These are phyloP conservation scores for Didymellaceae sp. DNA, from an alignment of 2,329 filamentous ascomycete species.

Conservation along the genomic window DNA sequence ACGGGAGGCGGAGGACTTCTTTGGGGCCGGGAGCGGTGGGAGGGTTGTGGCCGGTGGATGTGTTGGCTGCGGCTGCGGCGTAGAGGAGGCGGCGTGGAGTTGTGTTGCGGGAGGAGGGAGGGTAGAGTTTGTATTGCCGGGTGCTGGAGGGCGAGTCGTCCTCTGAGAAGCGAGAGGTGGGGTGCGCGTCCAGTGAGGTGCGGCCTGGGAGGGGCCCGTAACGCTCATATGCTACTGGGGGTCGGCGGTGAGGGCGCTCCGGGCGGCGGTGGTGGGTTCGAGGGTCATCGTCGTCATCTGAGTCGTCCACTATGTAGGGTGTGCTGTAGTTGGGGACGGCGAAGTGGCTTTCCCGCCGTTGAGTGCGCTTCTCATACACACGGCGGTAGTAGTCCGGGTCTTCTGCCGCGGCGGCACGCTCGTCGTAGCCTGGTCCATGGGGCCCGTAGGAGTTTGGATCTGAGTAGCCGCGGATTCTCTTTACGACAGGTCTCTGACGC, in stretches of 20 bases:
- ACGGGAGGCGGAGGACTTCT: conserved; percentile 45
- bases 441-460: conserved; percentile 21
- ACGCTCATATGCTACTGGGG: conserved; percentile 34
- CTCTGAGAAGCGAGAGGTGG: conserved; percentile 13
- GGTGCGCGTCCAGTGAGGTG: conserved; percentile 24
- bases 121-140: conserved; percentile 32
- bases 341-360: conserved; percentile 11
- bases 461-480: conserved; percentile 19
- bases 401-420: conserved; percentile 13
- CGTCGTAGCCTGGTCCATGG: conserved; percentile 5
- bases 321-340: conserved; percentile 11
- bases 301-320: conserved; percentile 38
- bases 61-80: conserved; percentile 15
- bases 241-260: conserved; percentile 27
- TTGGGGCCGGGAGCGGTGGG: conserved; percentile 44
- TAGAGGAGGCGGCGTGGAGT: conserved; percentile 19
- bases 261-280: conserved; percentile 34
- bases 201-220: conserved; percentile 25
- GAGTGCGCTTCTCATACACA: conserved; percentile 16
- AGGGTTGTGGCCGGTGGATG: conserved; percentile 23
- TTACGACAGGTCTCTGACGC: conserved; percentile 12
- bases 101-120: conserved; percentile 33
- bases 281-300: conserved; percentile 36
- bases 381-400: conserved; percentile 20
- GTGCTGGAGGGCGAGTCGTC: conserved; percentile 27